These are phyloP conservation scores for Eragrostis tef DNA, from an alignment of 202 grass and related monocot genomes.

Conservation along the genomic window DNA sequence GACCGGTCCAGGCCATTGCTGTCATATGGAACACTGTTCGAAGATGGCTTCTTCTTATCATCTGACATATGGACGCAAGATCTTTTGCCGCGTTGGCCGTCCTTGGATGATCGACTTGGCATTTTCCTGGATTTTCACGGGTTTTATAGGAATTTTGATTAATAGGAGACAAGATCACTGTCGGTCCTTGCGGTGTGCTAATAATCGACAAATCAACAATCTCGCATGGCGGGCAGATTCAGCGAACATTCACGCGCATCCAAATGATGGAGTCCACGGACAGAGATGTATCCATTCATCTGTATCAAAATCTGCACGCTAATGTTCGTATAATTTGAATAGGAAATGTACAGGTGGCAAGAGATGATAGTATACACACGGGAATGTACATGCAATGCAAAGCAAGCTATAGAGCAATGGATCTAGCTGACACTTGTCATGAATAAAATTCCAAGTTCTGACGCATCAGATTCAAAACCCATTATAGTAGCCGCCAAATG, in stretches of 20 bases:
- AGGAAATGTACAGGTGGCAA: conserved; percentile 10
- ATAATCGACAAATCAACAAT: conserved; percentile 24
- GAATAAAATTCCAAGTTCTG: background rate
- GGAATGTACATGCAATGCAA: background rate
- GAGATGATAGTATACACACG: conserved; percentile 10
- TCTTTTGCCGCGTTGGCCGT: background rate
- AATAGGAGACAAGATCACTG: background rate
- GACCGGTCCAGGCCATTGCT: conserved; percentile 10
- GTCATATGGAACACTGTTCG: conserved; percentile 14
- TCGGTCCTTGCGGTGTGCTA: background rate
- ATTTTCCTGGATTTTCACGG: background rate
- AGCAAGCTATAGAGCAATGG: background rate
- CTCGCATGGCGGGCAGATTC: background rate
- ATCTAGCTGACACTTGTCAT: background rate
- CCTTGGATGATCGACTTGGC: background rate
- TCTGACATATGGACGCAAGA: conserved; percentile 14
- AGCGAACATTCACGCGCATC: conserved; percentile 11
- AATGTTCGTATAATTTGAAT: background rate
- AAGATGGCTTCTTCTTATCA: conserved; percentile 3
- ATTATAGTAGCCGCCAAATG: conserved; percentile 58
- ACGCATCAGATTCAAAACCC: conserved; percentile 47
- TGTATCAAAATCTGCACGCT: background rate
- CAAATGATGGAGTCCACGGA: background rate
- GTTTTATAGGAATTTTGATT: background rate
- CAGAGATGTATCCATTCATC: background rate